phyloP scores from a whole-genome alignment of 2,329 filamentous ascomycete species.

The Penicillium corylophilum region DNA sequence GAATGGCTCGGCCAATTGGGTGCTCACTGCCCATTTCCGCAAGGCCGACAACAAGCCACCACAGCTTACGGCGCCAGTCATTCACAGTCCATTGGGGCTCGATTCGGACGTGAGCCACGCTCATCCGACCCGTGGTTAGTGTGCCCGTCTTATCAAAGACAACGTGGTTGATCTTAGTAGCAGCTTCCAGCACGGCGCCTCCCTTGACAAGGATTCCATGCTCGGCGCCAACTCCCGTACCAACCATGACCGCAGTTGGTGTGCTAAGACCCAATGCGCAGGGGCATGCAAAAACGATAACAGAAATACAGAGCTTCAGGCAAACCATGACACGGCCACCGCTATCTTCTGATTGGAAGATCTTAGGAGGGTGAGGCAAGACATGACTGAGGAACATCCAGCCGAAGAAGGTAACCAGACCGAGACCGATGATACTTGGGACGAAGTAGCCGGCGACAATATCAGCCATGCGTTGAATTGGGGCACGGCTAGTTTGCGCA shows the following conservation, averaged over 20 bases:
- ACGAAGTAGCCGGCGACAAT: constrained; percentile 91
- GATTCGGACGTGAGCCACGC: constrained; percentile 70
- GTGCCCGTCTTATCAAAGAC: constrained; percentile 97
- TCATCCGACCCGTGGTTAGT: constrained; percentile 93
- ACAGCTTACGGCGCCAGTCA: constrained; percentile 69
- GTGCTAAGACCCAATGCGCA: constrained; percentile 95
- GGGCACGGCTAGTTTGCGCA: constrained; percentile 88
- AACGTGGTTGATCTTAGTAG: constrained; percentile 84
- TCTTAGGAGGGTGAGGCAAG: constrained; percentile 76
- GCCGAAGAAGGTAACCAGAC: constrained; percentile 76
- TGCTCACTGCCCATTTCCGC: constrained; percentile 95
- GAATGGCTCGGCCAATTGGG: constrained; percentile 86
- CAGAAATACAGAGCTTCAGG: constrained; percentile 94
- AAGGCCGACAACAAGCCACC: constrained; percentile 96
- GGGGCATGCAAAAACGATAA: constrained; percentile 96
- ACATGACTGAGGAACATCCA: constrained; percentile 97
- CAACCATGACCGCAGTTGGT: constrained; percentile 97
- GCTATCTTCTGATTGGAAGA: constrained; percentile 76
- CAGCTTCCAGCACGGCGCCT: constrained; percentile 84
- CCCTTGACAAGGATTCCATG: constrained; percentile 98
- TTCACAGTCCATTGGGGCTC: constrained; percentile 67
- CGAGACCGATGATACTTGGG: constrained; percentile 80
- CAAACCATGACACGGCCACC: constrained; percentile 96
- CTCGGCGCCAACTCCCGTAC: constrained; percentile 93
- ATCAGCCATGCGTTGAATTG: constrained; percentile 91